phyloP scores from a whole-genome alignment of 2,329 filamentous ascomycete genomes.

The Fusarium agapanthi region DNA sequence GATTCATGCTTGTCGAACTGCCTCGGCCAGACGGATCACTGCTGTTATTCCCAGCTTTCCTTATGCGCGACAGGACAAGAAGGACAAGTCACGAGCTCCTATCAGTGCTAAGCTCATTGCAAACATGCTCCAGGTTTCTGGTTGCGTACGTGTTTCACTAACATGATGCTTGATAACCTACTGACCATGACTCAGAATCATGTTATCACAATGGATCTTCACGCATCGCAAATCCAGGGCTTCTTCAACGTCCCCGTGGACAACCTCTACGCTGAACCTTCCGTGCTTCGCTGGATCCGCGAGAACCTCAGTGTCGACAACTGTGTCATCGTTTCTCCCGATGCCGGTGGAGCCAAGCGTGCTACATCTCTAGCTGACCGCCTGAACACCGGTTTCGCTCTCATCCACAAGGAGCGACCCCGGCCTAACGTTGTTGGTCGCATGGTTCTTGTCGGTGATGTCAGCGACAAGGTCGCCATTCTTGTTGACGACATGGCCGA shows the following conservation, averaged over 20 bases:
- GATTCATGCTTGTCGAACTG: slow-evolving; percentile 86
- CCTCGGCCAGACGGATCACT: slow-evolving; percentile 84
- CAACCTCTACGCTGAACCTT: slow-evolving; percentile 93
- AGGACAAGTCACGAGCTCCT: slow-evolving; percentile 91
- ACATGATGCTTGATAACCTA: not conserved
- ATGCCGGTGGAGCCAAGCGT: slow-evolving; percentile 93
- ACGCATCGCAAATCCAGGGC: slow-evolving; percentile 92
- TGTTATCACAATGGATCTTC: slow-evolving; percentile 94
- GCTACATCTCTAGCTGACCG: slow-evolving; percentile 94
- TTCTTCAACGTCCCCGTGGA: slow-evolving; percentile 86
- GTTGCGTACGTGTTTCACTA: slow-evolving; percentile 62
- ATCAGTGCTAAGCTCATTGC: slow-evolving; percentile 96
- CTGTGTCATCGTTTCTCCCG: slow-evolving; percentile 93
- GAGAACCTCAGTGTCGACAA: slow-evolving; percentile 84
- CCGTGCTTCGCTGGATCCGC: slow-evolving; percentile 88
- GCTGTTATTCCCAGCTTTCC: slow-evolving; percentile 96
- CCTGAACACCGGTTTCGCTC: slow-evolving; percentile 87
- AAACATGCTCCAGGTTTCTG: slow-evolving; percentile 96
- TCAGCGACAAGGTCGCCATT: slow-evolving; percentile 90
- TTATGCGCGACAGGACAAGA: slow-evolving; percentile 97
- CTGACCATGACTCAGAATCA: slow-evolving; percentile 47
- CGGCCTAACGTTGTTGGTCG: slow-evolving; percentile 86
- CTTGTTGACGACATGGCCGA: slow-evolving; percentile 99
- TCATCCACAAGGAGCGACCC: slow-evolving; percentile 96
- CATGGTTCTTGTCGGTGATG: slow-evolving; percentile 95